A percentile compares a stretch with the other conserved stretches of the same genome.
Evolutionary conservation across 371 early-diverging fungal species (phyloP).

Genomic region (Choanephora cucurbitarum): DNA sequence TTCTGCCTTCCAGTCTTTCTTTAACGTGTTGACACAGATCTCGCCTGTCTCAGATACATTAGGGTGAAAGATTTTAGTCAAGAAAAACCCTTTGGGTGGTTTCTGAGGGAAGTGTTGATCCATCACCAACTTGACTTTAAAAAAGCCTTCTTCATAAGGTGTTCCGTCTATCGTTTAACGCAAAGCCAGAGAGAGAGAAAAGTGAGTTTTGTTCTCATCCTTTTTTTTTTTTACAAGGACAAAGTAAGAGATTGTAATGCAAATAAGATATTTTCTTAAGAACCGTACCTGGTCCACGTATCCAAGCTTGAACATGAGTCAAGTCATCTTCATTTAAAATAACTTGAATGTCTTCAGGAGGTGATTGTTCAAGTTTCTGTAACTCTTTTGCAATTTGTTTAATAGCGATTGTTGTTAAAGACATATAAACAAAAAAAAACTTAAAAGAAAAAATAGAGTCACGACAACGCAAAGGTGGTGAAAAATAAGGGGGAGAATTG

Average conservation of each 20-base stretch:
- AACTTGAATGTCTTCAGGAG: slow-evolving; percentile 81
- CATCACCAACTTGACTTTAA: slow-evolving; percentile 64
- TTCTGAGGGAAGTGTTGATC: slow-evolving; percentile 68
- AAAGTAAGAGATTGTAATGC: background rate
- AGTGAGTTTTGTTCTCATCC: too few species aligned
- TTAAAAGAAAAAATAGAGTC: too few species aligned
- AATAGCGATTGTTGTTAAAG: slow-evolving; percentile 11
- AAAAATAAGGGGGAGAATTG: slow-evolving; percentile 2
- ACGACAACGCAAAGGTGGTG: slow-evolving; percentile 1
- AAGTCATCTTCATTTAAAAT: slow-evolving; percentile 70
- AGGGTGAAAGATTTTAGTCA: slow-evolving; percentile 93
- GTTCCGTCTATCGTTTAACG: slow-evolving; percentile 70
- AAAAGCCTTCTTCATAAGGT: slow-evolving; percentile 80
- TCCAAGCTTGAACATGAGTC: slow-evolving; percentile 79
- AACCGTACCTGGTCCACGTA: slow-evolving; percentile 91
- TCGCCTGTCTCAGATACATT: slow-evolving; percentile 87
- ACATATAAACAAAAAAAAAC: too few species aligned
- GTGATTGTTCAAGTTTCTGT: slow-evolving; percentile 49
- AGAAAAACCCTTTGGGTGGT: slow-evolving; percentile 82
- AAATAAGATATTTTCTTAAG: slow-evolving; percentile 27
- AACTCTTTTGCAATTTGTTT: slow-evolving; percentile 66
- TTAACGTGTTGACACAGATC: slow-evolving; percentile 91
- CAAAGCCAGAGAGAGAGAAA: too few species aligned
- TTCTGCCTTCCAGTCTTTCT: slow-evolving; percentile 89
- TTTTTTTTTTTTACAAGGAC: too few species aligned